These are phyloP conservation scores for Triticum timopheevii DNA, from an alignment of 176 grass and related monocot species.

Conservation along the genomic window DNA sequence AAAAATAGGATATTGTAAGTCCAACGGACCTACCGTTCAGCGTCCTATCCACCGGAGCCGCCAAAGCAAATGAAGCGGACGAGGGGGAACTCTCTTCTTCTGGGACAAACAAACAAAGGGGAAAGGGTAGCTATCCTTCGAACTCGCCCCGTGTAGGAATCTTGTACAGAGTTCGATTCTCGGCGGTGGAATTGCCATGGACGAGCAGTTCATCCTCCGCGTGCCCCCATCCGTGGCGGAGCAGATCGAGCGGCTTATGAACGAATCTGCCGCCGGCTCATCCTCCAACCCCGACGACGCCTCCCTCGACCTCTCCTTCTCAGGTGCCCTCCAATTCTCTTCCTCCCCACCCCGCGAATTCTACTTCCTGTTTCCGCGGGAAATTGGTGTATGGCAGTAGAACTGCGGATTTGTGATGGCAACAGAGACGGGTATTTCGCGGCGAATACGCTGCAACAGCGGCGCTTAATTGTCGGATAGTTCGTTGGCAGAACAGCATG, in stretches of 20 bases:
- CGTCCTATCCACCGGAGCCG: neutral
- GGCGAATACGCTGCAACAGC: too few species aligned
- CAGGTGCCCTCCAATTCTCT: too few species aligned
- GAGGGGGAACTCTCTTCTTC: neutral
- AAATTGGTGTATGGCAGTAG: too few species aligned
- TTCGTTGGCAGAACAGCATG: too few species aligned
- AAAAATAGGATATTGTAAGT: neutral
- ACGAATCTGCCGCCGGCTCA: too few species aligned
- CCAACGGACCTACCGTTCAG: neutral
- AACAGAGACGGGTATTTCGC: too few species aligned
- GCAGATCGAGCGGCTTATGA: constrained; percentile 49
- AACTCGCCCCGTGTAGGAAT: neutral
- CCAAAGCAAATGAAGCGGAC: neutral
- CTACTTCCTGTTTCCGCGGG: too few species aligned
- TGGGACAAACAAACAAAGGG: neutral
- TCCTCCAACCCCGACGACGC: too few species aligned
- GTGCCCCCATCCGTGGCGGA: constrained; percentile 77
- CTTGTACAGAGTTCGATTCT: neutral
- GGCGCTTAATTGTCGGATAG: too few species aligned
- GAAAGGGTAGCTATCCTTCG: neutral
- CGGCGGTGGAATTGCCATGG: constrained; percentile 41
- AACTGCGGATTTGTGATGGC: too few species aligned
- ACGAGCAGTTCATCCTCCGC: constrained; percentile 92
- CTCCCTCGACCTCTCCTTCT: too few species aligned
- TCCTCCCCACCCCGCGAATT: too few species aligned